Base-by-base conservation (phyloP, 805 yeast genomes). In the Vanderwaltozyma tropicalis region DNA sequence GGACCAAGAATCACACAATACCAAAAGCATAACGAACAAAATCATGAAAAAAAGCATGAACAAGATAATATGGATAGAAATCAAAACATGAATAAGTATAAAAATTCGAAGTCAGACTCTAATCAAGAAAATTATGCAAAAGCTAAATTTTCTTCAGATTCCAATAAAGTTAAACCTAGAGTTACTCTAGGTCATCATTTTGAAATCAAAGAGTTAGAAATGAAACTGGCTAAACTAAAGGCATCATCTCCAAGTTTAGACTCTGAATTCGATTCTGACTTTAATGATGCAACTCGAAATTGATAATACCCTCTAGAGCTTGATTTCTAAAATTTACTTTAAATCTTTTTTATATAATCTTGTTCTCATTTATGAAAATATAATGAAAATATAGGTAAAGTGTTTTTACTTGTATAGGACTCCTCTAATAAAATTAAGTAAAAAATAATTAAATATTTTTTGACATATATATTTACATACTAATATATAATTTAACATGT, bases 201-300 rank as follows among this genome's bases (percentile, higher is more conserved):
- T 32, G 53, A 57, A 38, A 40, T 57, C 7, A 60, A 57, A 9
- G 52, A 52, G 29, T 39, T 63, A 14, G 54, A 58, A 18, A 64
- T 61, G 40, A 63, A 55, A 38, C 35, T 59, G 14, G 39, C 52
- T 6, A 49, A 48, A 16, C 37, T 59, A 32, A 49, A 46, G 16
- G 32, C 28, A 9, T 12, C 24, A 5, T 27, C 31, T 20, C 10
- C n/a, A 21, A 30, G n/a, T 15, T 7, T 20, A 9, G 19, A 32
- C 4, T 8, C n/a, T 4, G 16, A 28, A 2, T 5, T 7, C 4
- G 25, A 21, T 7, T 24, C 27, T 8, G 13, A 7, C 9, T 8
- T 24, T 24, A 24, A 24, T 24, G 27, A 24, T 11, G n/a, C n/a
- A n/a, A n/a, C n/a, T n/a, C n/a, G n/a, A n/a, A n/a, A n/a, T n/a